Evolutionary conservation across 1,139 yeast species (phyloP), one percentile per base, ranked within the genome.

Genomic region (Nakaseomyces glabratus): DNA sequence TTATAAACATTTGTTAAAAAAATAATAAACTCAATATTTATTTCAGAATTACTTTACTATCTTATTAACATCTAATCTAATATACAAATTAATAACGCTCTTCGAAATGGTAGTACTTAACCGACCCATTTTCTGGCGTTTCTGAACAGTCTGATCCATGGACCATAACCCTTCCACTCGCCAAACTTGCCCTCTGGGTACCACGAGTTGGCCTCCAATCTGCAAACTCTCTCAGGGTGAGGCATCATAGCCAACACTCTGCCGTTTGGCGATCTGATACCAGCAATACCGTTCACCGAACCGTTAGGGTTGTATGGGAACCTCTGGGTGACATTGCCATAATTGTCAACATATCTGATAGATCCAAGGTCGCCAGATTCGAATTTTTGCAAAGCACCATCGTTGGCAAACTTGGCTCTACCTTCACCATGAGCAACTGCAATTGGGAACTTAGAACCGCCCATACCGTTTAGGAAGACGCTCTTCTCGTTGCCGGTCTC

Each of bases 371-470:
- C 66, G 50, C 76, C 70, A 11, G 63, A 50, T 44, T 69, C 66
- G 49, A 77, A 71, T 12, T 63, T 50, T 43, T 69, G 63, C 43
- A 65, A 59, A 19, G 64, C 16, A 13, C 11, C 68, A 6, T 42
- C 42, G 20, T 42, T 35, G 12, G 60, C 47, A 58, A 88, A 93
- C 32, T 68, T 63, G 14, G 96, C 97, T 49, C 86, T 76, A 51
- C 99, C 99, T 66, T 93, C 99, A 50, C 98, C 98, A 55, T 93
- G 99, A 4, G 99, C 98, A 46, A 90, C 98, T 18, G 93, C 96
- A 61, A 90, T 85, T 37, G 98, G 98, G 52, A 93, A 62, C 51
- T 77, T 74, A 10, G 97, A 84, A 7, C 95, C 94, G 55, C 77
- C 73, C 98, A 93, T 88, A 37, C 82, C 88, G 40, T 79, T 70